phyloP scores from a whole-genome alignment of 495 filamentous ascomycete genomes.

The Neurospora tetraspora region DNA sequence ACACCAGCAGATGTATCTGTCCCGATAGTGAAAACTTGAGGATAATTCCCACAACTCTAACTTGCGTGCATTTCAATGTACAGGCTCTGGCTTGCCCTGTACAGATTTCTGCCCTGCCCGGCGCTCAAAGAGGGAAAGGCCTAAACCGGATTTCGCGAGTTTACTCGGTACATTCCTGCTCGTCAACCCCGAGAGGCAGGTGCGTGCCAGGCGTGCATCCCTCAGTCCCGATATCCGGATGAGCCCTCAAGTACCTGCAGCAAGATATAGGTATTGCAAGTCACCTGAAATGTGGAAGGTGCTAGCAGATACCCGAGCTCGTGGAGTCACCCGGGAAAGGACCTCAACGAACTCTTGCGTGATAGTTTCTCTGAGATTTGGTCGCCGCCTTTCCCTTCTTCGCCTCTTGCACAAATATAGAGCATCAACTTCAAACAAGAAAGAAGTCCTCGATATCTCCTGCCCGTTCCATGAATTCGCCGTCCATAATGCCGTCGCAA shows the following conservation, averaged over 20 bases:
- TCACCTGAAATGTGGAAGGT: background rate
- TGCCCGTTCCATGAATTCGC: conserved; percentile 1
- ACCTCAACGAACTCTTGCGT: background rate
- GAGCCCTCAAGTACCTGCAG: background rate
- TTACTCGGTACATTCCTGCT: background rate
- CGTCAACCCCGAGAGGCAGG: background rate
- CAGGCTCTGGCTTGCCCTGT: too few species aligned
- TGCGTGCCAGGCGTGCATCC: background rate
- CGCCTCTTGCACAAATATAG: background rate
- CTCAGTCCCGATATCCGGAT: too few species aligned
- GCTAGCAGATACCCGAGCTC: background rate
- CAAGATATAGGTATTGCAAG: background rate
- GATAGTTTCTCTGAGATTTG: background rate
- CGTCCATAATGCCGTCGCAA: conserved; percentile 11
- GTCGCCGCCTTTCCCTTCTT: background rate
- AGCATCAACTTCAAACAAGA: background rate
- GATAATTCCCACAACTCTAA: too few species aligned
- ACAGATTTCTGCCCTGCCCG: too few species aligned
- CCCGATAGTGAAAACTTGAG: too few species aligned
- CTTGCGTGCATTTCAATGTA: too few species aligned
- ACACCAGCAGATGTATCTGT: too few species aligned
- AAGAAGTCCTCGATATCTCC: background rate
- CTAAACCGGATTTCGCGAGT: too few species aligned
- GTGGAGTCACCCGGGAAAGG: background rate
- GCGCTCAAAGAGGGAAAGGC: too few species aligned